Evolutionary conservation across 225 moss, liverwort and hornwort genomes (phyloP).

Genomic region (Bryoerythrophyllum caledonicum): DNA sequence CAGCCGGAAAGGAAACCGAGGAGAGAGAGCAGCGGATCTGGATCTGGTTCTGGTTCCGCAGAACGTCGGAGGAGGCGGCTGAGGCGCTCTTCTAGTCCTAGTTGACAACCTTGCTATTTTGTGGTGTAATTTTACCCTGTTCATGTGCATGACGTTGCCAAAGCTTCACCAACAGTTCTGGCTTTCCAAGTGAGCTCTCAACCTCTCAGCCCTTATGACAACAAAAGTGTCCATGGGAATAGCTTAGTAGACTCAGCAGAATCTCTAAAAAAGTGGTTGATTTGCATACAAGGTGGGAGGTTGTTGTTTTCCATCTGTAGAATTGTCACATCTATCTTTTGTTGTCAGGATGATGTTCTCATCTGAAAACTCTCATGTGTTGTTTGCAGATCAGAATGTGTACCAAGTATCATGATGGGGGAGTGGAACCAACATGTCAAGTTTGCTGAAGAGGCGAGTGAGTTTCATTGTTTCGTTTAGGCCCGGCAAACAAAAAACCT

Average conservation of each 20-base stretch:
- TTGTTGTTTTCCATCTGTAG: too few relatives aligned
- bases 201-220: too few relatives aligned
- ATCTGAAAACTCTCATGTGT: neutral
- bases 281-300: too few relatives aligned
- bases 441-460: neutral
- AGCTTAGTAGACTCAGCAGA: too few relatives aligned
- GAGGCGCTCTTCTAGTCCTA: conserved; percentile 31
- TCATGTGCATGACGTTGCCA: neutral
- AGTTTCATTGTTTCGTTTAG: neutral
- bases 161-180: conserved; percentile 14
- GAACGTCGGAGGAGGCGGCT: conserved; percentile 45
- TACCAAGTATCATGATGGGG: neutral
- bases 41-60: conserved; percentile 36
- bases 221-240: too few relatives aligned
- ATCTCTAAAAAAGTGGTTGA: too few relatives aligned
- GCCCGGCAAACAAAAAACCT: neutral
- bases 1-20: conserved; percentile 36
- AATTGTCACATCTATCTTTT: too few relatives aligned
- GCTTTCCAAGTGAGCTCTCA: conserved; percentile 14
- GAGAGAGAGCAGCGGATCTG: conserved; percentile 46
- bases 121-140: neutral
- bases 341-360: neutral
- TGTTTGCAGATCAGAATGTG: conserved; percentile 23
- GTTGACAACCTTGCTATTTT: too few relatives aligned
- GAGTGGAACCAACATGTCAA: conserved; percentile 10